These are phyloP conservation scores for Hericium rajendrae DNA, from an alignment of 768 basidiomycete species.

Conservation along the genomic window DNA sequence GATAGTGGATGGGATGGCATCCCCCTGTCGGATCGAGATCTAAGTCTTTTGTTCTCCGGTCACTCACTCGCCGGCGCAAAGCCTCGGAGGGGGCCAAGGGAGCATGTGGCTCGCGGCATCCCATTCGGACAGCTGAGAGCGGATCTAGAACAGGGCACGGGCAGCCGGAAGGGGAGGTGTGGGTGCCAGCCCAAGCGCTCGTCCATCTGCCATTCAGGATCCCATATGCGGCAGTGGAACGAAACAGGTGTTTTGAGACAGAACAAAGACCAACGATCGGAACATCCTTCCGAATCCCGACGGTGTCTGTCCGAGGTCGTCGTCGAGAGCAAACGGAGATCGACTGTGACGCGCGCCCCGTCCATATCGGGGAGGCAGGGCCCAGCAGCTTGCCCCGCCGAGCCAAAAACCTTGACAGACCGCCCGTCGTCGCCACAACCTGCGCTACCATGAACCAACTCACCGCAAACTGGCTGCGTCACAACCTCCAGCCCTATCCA, in stretches of 20 bases:
- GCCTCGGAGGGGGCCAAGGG: no score
- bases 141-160: background rate
- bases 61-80: no score
- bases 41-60: no score
- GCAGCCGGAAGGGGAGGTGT: background rate
- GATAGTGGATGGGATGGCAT: slow-evolving; percentile 5
- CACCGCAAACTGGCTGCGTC: slow-evolving; percentile 53
- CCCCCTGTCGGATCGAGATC: background rate
- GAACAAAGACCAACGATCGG: background rate
- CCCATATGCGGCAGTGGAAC: slow-evolving; percentile 12
- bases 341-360: background rate
- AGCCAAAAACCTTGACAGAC: background rate
- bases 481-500: slow-evolving; percentile 50
- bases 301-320: background rate
- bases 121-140: no score
- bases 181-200: no score
- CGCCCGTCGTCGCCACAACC: slow-evolving; percentile 1
- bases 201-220: slow-evolving; percentile 7
- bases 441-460: slow-evolving; percentile 15
- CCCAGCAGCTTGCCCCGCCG: background rate
- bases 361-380: background rate
- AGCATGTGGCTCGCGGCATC: background rate
- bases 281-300: background rate
- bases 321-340: background rate
- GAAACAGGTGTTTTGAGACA: background rate